Evolutionary conservation across 495 filamentous ascomycete species (phyloP).

Genomic region (Filosporella fistucella): DNA sequence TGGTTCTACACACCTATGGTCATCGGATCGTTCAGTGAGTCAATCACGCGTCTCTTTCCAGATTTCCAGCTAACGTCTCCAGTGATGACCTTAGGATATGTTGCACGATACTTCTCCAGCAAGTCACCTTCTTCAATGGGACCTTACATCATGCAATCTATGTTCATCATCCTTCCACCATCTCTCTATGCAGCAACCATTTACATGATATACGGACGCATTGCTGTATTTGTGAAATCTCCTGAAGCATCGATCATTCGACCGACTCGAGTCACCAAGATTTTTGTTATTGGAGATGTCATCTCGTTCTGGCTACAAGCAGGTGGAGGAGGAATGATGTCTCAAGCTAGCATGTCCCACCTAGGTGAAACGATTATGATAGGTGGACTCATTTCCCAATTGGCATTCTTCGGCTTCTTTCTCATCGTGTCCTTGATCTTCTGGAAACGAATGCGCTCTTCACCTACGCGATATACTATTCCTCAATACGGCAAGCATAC

Average conservation of each 20-base stretch:
- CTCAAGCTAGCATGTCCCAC: conserved; percentile 26
- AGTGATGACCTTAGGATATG: conserved; percentile 52
- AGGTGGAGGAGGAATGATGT: conserved; percentile 31
- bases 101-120: conserved; percentile 35
- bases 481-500: conserved; percentile 16
- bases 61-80: neutral
- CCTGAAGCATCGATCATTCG: conserved; percentile 33
- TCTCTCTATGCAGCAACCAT: conserved; percentile 49
- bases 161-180: conserved; percentile 44
- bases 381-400: conserved; percentile 36
- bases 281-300: conserved; percentile 42
- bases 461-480: conserved; percentile 13
- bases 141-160: conserved; percentile 42
- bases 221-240: conserved; percentile 39
- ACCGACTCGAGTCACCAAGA: conserved; percentile 32
- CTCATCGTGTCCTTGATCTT: conserved; percentile 37
- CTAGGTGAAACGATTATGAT: conserved; percentile 42
- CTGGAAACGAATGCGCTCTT: conserved; percentile 17
- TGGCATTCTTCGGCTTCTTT: conserved; percentile 47
- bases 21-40: conserved; percentile 8
- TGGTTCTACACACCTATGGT: conserved; percentile 13
- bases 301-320: conserved; percentile 37
- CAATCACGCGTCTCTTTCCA: neutral
- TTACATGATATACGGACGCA: conserved; percentile 48
- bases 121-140: conserved; percentile 26